phyloP scores from a whole-genome alignment of 225 moss, liverwort and hornwort species.

The Anthoceros angustus region DNA sequence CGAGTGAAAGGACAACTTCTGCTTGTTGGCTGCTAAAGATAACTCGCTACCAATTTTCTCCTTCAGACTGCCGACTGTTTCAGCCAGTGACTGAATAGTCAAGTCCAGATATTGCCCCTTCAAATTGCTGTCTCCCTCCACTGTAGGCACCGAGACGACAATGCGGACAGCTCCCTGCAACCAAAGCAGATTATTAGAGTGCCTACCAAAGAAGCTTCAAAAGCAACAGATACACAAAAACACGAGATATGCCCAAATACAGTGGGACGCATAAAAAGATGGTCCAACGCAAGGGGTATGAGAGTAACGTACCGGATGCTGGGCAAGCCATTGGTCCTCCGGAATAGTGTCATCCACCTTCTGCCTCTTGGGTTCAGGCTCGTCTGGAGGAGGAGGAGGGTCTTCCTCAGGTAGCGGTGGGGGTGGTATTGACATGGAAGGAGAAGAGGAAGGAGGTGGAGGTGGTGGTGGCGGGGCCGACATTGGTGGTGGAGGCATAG shows the following conservation, averaged over 20 bases:
- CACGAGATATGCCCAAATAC: not conserved
- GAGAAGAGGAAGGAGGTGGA: slow-evolving; percentile 51
- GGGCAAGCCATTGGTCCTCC: slow-evolving; percentile 93
- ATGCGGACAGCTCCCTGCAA: slow-evolving; percentile 79
- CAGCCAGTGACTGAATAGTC: slow-evolving; percentile 59
- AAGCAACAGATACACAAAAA: not conserved
- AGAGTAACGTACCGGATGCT: slow-evolving; percentile 68
- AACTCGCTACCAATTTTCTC: slow-evolving; percentile 89
- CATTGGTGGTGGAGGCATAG: slow-evolving; percentile 29
- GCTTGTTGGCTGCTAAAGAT: slow-evolving; percentile 83
- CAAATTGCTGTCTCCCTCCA: slow-evolving; percentile 86
- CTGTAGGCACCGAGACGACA: slow-evolving; percentile 53
- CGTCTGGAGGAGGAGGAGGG: slow-evolving; percentile 95
- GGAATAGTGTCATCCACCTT: slow-evolving; percentile 81
- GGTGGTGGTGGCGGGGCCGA: slow-evolving; percentile 68
- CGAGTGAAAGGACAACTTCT: slow-evolving; percentile 67
- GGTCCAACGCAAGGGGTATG: not conserved
- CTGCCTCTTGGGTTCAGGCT: slow-evolving; percentile 95
- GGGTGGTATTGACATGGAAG: slow-evolving; percentile 40
- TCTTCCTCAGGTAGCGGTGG: slow-evolving; percentile 90
- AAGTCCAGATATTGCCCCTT: slow-evolving; percentile 94
- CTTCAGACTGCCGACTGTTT: slow-evolving; percentile 68
- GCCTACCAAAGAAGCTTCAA: not conserved
- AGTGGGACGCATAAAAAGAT: not conserved
- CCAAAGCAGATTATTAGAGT: no score